Evolutionary conservation across 2,329 filamentous ascomycete genomes (phyloP), one percentile per base, ranked within the genome.

Genomic region (Epichloe gansuensis): DNA sequence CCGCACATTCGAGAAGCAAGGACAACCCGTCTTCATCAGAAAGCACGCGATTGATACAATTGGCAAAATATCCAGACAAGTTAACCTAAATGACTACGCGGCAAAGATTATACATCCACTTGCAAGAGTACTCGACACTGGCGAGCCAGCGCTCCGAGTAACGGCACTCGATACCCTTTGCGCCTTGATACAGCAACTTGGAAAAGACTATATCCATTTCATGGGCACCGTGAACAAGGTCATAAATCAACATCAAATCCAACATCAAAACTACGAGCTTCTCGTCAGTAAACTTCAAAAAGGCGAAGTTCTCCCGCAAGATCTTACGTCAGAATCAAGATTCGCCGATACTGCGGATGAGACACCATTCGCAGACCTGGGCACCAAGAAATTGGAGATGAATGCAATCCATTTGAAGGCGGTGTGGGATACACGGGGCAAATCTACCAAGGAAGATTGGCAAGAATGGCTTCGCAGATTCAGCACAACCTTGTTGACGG

Each of bases 391-490:
- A 68, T 77, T 97, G 36, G 89, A 95, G 55, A 91, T 97, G 68
- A 99, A 98, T 59, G 89, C 95, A 49, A 90, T 97, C 57, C 94
- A 98, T 72, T 74, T 99, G 23, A 96, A 97, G 68, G 85, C 86
- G 57, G 93, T 94, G 0, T 99, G 93, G 93, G 93, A 97, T 60
- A 93, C 94, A 0, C 89, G 85, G 54, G 89, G 94, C 55, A 96
- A 96, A 64, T 96, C 91, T 0, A 99, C 93, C 9, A 89, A 90
- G 61, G 93, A 99, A 64, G 93, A 99, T 68, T 99, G 93, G 93
- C 88, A 95, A 61, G 93, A 99, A 67, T 99, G 93, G 93, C 89
- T 98, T 69, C 82, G 94, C 55, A 81, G 91, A 31, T 95, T 98
- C 70, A 97, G 91, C 64, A 91, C 95, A 36, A 95, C 95, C 52